Evolutionary conservation across 139 green algal genomes (phyloP).

Genomic region (Nannochloris sp.): DNA sequence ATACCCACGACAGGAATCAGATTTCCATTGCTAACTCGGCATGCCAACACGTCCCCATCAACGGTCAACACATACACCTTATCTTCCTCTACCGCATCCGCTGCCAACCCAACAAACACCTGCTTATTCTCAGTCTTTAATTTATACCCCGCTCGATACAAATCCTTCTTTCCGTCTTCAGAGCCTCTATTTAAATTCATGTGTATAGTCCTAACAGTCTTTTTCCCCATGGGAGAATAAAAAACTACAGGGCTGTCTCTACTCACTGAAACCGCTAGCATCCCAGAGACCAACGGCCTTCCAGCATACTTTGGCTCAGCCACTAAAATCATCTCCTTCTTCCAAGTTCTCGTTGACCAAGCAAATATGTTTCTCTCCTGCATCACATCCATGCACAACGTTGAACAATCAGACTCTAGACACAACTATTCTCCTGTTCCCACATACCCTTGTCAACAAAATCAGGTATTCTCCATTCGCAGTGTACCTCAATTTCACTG

Average conservation of each 20-base stretch:
- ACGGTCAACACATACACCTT: constrained; percentile 16
- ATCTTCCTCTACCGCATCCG: constrained; percentile 12
- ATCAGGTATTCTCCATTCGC: constrained; percentile 12
- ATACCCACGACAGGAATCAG: neutral
- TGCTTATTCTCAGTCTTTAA: constrained; percentile 35
- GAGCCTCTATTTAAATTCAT: neutral
- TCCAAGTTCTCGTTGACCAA: constrained; percentile 22
- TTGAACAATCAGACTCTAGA: neutral
- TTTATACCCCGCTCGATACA: constrained; percentile 19
- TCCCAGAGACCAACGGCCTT: constrained; percentile 12
- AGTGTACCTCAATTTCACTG: constrained; percentile 20
- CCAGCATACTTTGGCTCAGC: constrained; percentile 20
- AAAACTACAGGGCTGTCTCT: constrained; percentile 19
- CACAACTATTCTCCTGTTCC: neutral
- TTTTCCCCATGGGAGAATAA: constrained; percentile 27
- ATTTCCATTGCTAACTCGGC: constrained; percentile 6
- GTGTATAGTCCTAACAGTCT: constrained; percentile 19
- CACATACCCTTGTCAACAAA: constrained; percentile 20
- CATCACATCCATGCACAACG: neutral
- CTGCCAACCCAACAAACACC: constrained; percentile 23
- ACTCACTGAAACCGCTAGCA: constrained; percentile 19
- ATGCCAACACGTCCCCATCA: constrained; percentile 19
- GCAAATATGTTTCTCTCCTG: constrained; percentile 22
- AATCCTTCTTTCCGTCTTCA: constrained; percentile 13
- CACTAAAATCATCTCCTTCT: constrained; percentile 10